A percentile compares a stretch with the other conserved stretches of the same genome.
These are phyloP conservation scores for Aegilops umbellulata DNA, from an alignment of 176 grass and related monocot genomes.

Conservation along the genomic window DNA sequence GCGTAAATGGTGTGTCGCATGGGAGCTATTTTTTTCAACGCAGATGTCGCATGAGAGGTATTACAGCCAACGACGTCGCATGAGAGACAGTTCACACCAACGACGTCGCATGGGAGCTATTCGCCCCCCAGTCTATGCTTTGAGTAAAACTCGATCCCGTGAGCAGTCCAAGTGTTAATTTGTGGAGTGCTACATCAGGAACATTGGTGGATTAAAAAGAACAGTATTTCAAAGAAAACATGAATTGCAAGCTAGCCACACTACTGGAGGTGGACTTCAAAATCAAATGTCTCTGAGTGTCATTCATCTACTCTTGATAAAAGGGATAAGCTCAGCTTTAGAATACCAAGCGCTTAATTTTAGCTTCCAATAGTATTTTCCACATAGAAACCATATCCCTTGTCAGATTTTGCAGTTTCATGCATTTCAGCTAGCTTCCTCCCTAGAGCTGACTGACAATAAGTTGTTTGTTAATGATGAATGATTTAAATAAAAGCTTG, in stretches of 20 bases:
- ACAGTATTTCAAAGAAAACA: not conserved
- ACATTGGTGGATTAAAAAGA: not conserved
- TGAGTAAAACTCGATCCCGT: constrained; percentile 78
- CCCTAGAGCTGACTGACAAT: constrained; percentile 61
- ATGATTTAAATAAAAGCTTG: not conserved
- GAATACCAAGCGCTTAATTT: not conserved
- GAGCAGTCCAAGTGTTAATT: constrained; percentile 76
- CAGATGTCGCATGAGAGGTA: no score
- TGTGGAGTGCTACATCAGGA: constrained; percentile 63
- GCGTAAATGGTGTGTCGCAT: no score
- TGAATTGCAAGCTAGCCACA: not conserved
- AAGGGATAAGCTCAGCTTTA: not conserved
- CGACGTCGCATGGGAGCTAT: no score
- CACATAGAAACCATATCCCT: constrained; percentile 66
- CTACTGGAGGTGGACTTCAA: not conserved
- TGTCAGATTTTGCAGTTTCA: constrained; percentile 64
- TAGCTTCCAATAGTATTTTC: constrained; percentile 88
- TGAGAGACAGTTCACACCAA: no score
- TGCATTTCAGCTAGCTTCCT: constrained; percentile 88
- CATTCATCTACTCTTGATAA: not conserved
- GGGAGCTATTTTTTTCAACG: no score
- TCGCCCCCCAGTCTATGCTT: constrained; percentile 82
- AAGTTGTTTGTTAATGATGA: constrained; percentile 19
- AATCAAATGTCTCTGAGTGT: not conserved
- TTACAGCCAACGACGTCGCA: no score